Evolutionary conservation across 2,329 filamentous ascomycete species (phyloP), one percentile per base, ranked within the genome.

Genomic region (Phialophora tarda): DNA sequence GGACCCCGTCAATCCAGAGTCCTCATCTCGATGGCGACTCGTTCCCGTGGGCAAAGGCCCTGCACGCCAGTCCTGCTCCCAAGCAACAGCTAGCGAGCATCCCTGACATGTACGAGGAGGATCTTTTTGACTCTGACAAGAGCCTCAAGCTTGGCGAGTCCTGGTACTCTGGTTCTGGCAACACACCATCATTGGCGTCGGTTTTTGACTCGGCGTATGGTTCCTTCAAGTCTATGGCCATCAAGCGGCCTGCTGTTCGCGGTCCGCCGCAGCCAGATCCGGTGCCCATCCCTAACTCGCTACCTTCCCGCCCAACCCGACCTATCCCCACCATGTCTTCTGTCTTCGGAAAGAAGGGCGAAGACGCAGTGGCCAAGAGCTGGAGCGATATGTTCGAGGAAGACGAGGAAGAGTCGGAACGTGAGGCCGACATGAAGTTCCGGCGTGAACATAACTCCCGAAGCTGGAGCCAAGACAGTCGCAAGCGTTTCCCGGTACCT

Each of bases 311-410:
- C 72, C 75, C 82, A 73, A 81, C 84, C 76, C 82, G 89, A 72
- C 83, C 86, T 62, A 89, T 91, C 68, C 89, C 94, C 84, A 88
- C 91, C 4, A 86, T 90, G 75, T 89, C 91, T 2, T 86, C 89
- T 74, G 87, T 94, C 59, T 94, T 96, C 76, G 91, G 91, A 59
- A 88, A 88, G 75, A 88, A 88, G 74, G 88, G 90, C 76, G 86
- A 88, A 69, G 90, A 94, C 54, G 83, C 86, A 56, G 91, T 96
- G 56, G 97, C 95, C 64, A 98, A 98, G 89, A 98, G 95, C 83
- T 99, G 95, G 95, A 97, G 93, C 75, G 95, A 99, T 78, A 88
- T 98, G 78, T 97, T 93, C 90, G 94, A 98, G 66, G 94, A 98
- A 78, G 94, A 98, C 62, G 93, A 95, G 74, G 88, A 90, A 69